These are phyloP conservation scores for Syzygium syzygioides DNA, from an alignment of 441 rosid species.

Conservation along the genomic window DNA sequence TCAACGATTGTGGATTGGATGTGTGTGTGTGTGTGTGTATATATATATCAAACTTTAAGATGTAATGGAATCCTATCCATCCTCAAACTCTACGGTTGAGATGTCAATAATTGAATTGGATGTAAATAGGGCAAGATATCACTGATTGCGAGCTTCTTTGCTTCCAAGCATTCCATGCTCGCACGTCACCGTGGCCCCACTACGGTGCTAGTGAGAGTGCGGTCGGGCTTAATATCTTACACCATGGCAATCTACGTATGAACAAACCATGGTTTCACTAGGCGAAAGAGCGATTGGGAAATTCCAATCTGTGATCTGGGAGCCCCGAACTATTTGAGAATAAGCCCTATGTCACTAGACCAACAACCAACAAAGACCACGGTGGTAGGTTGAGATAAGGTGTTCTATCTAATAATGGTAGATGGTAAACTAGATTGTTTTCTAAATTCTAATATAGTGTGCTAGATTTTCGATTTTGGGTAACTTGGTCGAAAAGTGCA, in stretches of 20 bases:
- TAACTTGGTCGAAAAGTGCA: background rate
- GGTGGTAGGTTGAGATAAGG: background rate
- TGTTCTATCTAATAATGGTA: background rate
- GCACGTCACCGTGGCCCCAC: background rate
- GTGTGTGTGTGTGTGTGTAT: background rate
- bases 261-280: background rate
- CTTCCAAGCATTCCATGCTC: background rate
- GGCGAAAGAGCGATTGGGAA: background rate
- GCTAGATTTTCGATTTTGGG: background rate
- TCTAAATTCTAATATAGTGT: background rate
- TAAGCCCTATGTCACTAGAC: background rate
- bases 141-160: background rate
- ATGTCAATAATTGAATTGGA: background rate
- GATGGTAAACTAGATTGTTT: background rate
- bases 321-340: background rate
- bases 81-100: background rate
- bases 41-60: too few species aligned
- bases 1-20: background rate
- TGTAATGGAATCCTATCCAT: background rate
- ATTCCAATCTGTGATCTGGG: background rate
- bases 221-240: background rate
- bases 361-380: background rate
- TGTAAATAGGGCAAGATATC: background rate
- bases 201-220: background rate
- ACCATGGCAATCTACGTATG: background rate